Base-by-base conservation (phyloP, 176 grass and related monocot species). In the Hordeum marinum region DNA sequence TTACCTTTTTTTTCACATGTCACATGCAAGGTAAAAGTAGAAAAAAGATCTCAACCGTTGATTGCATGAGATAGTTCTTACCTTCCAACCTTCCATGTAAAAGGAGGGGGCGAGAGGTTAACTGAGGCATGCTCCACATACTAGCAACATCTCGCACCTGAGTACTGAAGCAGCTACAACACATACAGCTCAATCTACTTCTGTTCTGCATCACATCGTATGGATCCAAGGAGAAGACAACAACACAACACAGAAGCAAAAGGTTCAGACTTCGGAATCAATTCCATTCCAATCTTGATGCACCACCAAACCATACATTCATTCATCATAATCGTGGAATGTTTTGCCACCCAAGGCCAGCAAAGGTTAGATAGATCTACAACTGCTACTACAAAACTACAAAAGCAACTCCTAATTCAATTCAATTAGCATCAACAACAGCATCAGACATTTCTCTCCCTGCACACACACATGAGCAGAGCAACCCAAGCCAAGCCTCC, bases 301-400 rank as follows among this genome's bases (percentile, higher is more conserved):
- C 57, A 79, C 87, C 66, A 57, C 13, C 23, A 27, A 58, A 27
- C 62, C 62, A 64, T 64, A 29, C 62, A 63, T 43, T 34, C 24
- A 80, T 74, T 20, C 43, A 11, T 67, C 45, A 76, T 66, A 31
- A 75, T 39, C 77, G 63, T 62, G 52, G 13, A 75, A 15, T 42
- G 42, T 6, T 27, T 18, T 14, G 42, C 14, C 42, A 67, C 9
- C 21, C 55, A 79, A 60, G 73, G 72, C 40, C 62, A 71, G 14
- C 55, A 37, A 41, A 27, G 72, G 73, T 79, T 18, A 50, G 45
- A 48, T 60, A 87, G 57, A 87, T 90, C 84, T 85, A 90, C 14
- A 79, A 14, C 58, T 75, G 41, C 70, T 46, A 48, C 41, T 27
- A 13, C 24, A 46, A 7, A 36, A 21, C 54, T 21, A 57, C 54